phyloP scores from a whole-genome alignment of 306 rosid genomes.

The Begonia masoniana region DNA sequence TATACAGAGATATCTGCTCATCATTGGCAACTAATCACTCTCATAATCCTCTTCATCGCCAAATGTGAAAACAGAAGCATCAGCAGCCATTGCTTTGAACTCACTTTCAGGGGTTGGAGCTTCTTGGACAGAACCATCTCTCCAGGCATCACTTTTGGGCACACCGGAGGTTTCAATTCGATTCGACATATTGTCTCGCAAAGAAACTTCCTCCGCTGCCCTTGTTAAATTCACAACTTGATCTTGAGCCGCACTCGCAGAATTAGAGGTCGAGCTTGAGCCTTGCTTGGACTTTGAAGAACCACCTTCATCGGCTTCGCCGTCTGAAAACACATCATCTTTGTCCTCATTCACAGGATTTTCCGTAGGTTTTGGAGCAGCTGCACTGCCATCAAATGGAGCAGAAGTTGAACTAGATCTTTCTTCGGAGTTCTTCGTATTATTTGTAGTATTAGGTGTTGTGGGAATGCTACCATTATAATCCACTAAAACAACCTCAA shows the following conservation, averaged over 20 bases:
- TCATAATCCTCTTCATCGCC: constrained; percentile 96
- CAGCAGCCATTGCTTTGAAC: constrained; percentile 99
- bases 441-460: constrained; percentile 29
- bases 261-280: constrained; percentile 25
- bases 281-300: constrained; percentile 53
- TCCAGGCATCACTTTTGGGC: constrained; percentile 33
- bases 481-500: constrained; percentile 81
- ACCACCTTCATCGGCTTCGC: constrained; percentile 53
- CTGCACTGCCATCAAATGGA: constrained; percentile 22
- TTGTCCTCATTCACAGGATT: constrained; percentile 31
- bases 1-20: constrained; percentile 66
- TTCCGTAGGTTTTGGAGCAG: constrained; percentile 22
- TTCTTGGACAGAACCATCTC: constrained; percentile 23
- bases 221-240: constrained; percentile 38
- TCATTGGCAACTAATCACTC: constrained; percentile 15
- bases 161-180: constrained; percentile 19
- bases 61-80: constrained; percentile 89
- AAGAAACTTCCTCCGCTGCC: constrained; percentile 55
- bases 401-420: constrained; percentile 43
- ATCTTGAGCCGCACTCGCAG: constrained; percentile 30
- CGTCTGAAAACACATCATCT: constrained; percentile 89
- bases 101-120: constrained; percentile 61
- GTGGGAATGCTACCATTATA: constrained; percentile 23
- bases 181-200: constrained; percentile 30
- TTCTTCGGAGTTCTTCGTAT: constrained; percentile 41